Conservation (phyloP, 2,329 filamentous ascomycete species). For the Stachybotrys chartarum region DNA sequence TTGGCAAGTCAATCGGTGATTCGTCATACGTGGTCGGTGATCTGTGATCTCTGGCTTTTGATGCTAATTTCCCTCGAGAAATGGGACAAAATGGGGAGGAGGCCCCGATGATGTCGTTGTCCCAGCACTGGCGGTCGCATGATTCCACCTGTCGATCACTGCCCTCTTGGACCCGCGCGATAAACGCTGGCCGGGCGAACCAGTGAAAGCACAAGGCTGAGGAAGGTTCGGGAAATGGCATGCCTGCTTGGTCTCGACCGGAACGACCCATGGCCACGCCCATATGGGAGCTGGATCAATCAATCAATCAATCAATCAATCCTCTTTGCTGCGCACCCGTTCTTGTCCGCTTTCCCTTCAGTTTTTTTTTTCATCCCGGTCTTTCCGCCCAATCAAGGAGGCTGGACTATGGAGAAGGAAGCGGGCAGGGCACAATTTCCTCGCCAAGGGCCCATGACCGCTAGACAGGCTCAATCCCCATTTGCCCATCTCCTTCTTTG, state of each 20-base stretch:
- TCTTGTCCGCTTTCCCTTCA: neutral
- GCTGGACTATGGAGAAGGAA: neutral
- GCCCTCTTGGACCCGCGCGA: neutral
- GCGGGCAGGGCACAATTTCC: neutral
- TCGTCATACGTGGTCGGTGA: too few species aligned
- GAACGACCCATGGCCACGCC: neutral
- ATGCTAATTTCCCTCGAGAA: too few species aligned
- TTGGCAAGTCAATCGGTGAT: too few species aligned
- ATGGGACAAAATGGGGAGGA: neutral
- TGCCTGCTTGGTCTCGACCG: neutral
- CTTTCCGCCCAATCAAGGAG: neutral
- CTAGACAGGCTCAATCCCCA: neutral
- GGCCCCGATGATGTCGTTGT: neutral
- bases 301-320: neutral
- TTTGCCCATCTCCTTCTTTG: too few species aligned
- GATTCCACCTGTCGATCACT: neutral
- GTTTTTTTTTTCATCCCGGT: neutral
- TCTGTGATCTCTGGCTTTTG: too few species aligned
- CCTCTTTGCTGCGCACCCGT: neutral
- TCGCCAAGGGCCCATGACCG: neutral
- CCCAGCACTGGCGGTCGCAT: neutral
- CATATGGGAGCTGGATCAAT: neutral
- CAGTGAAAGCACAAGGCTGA: slow-evolving; percentile 2
- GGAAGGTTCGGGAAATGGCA: neutral
- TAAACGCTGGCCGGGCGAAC: neutral